Conservation (phyloP, 1,139 yeast genomes). For the Taphrina flavorubra region DNA sequence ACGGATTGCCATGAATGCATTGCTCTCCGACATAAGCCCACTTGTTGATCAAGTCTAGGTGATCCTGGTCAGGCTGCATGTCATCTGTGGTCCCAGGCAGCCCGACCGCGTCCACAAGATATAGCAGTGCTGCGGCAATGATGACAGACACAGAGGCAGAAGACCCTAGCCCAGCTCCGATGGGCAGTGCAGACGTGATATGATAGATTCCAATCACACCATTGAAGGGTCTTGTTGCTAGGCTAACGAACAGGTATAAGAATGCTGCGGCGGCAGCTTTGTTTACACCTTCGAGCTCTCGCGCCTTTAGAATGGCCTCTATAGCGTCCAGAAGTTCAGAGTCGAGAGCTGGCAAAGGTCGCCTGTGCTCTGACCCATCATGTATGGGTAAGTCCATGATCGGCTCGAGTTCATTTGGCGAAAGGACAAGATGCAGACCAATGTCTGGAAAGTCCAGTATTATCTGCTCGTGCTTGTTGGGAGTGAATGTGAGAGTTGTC, state of each 20-base stretch:
- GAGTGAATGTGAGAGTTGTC: conserved; percentile 70
- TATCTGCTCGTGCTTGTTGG: conserved; percentile 54
- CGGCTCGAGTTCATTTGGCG: conserved; percentile 2
- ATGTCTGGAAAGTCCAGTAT: conserved; percentile 85
- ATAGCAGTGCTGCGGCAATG: conserved; percentile 73
- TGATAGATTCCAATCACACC: conserved; percentile 63
- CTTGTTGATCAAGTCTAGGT: conserved; percentile 68
- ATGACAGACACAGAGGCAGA: conserved; percentile 91
- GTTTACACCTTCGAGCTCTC: conserved; percentile 5
- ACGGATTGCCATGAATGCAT: conserved; percentile 95
- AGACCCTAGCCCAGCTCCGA: conserved; percentile 97
- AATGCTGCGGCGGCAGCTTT: conserved; percentile 84
- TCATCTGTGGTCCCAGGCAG: conserved; percentile 47
- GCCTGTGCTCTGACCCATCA: too few species aligned
- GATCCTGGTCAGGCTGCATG: conserved; percentile 49
- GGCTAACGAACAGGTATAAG: conserved; percentile 70
- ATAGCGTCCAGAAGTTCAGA: conserved; percentile 63
- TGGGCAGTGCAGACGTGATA: conserved; percentile 83
- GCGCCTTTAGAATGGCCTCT: conserved; percentile 55
- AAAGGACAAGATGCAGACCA: conserved; percentile 56
- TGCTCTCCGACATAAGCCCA: conserved; percentile 96
- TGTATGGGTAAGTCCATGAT: not conserved
- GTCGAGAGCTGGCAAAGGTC: conserved; percentile 62
- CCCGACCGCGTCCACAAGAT: conserved; percentile 65
- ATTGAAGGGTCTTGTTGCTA: conserved; percentile 57